Conservation (phyloP, 2,329 filamentous ascomycete genomes). For the Orbilia quercus region DNA sequence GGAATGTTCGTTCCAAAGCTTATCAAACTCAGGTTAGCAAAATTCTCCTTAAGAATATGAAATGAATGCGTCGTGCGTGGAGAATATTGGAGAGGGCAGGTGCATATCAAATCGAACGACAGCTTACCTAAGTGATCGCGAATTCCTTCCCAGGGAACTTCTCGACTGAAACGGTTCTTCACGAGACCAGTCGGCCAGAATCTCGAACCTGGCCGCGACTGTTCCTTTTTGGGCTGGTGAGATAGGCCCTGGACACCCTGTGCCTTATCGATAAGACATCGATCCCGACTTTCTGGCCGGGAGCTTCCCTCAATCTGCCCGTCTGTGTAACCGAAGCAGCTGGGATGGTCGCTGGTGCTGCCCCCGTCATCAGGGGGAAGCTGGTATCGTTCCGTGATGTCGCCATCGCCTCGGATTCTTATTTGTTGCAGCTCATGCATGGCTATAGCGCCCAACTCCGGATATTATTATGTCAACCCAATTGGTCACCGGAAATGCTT, state of each 20-base stretch:
- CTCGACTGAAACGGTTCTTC: constrained; percentile 38
- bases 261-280: constrained; percentile 6
- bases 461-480: constrained; percentile 20
- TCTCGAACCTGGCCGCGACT: constrained; percentile 14
- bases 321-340: constrained; percentile 33
- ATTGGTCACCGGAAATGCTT: constrained; percentile 31
- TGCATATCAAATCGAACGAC: no score
- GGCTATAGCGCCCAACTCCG: constrained; percentile 13
- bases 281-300: not conserved
- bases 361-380: constrained; percentile 21
- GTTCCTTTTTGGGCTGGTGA: not conserved
- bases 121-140: constrained; percentile 47
- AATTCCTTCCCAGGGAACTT: constrained; percentile 47
- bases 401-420: constrained; percentile 41
- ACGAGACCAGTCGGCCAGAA: constrained; percentile 4
- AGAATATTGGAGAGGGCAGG: no score
- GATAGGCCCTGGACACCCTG: not conserved
- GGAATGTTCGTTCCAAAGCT: constrained; percentile 52
- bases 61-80: not conserved
- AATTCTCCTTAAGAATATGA: not conserved
- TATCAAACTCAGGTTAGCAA: not conserved
- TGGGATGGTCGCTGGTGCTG: constrained; percentile 11
- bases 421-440: constrained; percentile 49
- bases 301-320: not conserved
- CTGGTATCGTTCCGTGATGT: constrained; percentile 42